These are phyloP conservation scores for Aspergillus japonicus DNA, from an alignment of 2,329 filamentous ascomycete species.

Conservation along the genomic window DNA sequence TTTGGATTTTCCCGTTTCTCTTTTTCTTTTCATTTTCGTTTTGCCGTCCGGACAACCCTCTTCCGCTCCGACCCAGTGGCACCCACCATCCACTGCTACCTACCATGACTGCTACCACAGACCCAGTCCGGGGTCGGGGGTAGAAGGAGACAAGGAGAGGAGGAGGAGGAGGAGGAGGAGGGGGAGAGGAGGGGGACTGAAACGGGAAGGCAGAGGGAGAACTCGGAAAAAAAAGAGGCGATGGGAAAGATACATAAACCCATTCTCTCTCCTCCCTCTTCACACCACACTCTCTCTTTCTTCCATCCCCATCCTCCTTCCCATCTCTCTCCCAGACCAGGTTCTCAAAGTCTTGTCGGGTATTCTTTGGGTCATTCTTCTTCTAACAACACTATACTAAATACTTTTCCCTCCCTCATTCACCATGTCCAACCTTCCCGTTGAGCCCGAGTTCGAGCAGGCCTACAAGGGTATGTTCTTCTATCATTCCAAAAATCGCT, in stretches of 20 bases:
- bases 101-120: conserved; percentile 41
- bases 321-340: conserved; percentile 14
- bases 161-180: neutral
- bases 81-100: neutral
- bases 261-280: conserved; percentile 11
- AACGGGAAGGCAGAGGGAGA: neutral
- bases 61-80: neutral
- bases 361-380: neutral
- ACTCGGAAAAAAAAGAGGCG: neutral
- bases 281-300: conserved; percentile 5
- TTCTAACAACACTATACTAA: conserved; percentile 1
- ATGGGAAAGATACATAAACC: conserved; percentile 23
- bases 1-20: conserved; percentile 10
- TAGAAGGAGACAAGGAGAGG: neutral
- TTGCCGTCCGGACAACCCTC: conserved; percentile 5
- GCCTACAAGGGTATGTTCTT: conserved; percentile 78
- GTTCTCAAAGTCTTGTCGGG: conserved; percentile 5
- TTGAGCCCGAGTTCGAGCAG: conserved; percentile 97
- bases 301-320: conserved; percentile 14
- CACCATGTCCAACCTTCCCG: conserved; percentile 75
- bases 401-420: conserved; percentile 8
- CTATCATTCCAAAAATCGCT: neutral
- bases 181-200: neutral
- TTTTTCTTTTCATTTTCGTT: conserved; percentile 7
- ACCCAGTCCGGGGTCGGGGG: neutral